Base-by-base conservation (phyloP, 1,284 basidiomycete species). In the Athelia psychrophila region DNA sequence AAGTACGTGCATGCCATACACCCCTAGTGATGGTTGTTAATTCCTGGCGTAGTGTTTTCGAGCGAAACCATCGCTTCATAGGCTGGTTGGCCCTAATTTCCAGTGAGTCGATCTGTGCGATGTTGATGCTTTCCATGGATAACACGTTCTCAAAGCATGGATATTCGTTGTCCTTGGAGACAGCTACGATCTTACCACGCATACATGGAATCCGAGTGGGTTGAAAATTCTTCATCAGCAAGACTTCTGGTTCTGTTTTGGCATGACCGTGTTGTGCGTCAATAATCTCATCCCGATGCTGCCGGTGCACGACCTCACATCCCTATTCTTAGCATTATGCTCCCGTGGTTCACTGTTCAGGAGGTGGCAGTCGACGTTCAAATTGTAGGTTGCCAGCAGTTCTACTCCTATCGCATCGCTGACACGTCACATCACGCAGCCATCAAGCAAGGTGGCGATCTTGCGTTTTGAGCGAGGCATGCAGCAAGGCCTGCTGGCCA, bases 41-140 rank as follows among this genome's bases (percentile, higher is more conserved):
- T 32, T 36, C 22, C 32, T 18, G 13, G 13, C 24, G 12, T 54
- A 86, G 84, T 62, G 76, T 86, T 23, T 88, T 88, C 60, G 88
- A 90, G 64, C 78, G 84, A 47, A 80, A 86, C 55, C 87, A 90
- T 65, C 82, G 88, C 22, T 90, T 90, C 65, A 75, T 84, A 49
- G 88, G 88, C 36, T 91, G 88, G 88, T 69, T 78, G 22, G 76
- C 78, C 33, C 70, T 89, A 18, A 63, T 81, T 54, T 73, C 77
- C 56, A 86, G 81, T 27, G 86, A 83, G 74, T 57, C 30, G 20
- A 20, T n/a, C 30, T 53, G 40, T 38, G 19, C 36, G 42, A 22
- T 40, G 48, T 49, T 33, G 2, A 18, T n/a, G 10, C 23, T 24
- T 36, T 49, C 30, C 44, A 47, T 19, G 36, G 20, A 48, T 44